phyloP scores from a whole-genome alignment of 768 basidiomycete species.

The Leccinellum rugosiceps region DNA sequence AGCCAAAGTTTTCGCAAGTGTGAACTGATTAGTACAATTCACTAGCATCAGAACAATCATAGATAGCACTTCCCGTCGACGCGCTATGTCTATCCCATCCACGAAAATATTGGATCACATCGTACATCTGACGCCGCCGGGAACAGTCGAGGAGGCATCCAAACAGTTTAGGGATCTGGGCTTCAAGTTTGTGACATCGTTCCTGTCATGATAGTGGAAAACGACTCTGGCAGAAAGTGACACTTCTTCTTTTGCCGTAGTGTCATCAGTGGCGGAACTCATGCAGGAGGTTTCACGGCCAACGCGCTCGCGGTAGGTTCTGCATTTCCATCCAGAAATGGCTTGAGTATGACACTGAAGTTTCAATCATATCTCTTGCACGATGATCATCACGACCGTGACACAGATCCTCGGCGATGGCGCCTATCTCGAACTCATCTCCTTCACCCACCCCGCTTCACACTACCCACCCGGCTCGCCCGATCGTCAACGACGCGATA shows the following conservation, averaged over 20 bases:
- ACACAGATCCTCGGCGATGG: constrained; percentile 39
- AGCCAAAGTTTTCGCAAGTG: neutral
- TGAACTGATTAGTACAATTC: neutral
- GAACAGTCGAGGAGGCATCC: constrained; percentile 46
- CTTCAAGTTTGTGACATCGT: constrained; percentile 49
- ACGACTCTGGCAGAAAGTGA: neutral
- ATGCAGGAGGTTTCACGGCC: constrained; percentile 57
- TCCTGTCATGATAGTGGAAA: neutral
- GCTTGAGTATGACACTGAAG: neutral
- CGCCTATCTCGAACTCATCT: constrained; percentile 66
- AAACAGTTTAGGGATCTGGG: constrained; percentile 57
- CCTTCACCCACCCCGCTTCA: constrained; percentile 54
- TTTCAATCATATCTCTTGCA: neutral
- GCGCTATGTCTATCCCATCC: constrained; percentile 25
- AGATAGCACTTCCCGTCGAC: neutral
- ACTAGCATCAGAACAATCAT: neutral
- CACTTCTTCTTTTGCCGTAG: constrained; percentile 32
- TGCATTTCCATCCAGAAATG: neutral
- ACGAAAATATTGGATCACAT: constrained; percentile 62
- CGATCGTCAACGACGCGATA: constrained; percentile 40
- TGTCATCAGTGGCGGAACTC: constrained; percentile 64
- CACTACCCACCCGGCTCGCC: constrained; percentile 53
- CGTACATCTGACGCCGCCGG: constrained; percentile 68
- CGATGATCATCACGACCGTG: neutral
- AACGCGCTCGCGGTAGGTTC: constrained; percentile 60